phyloP scores from a whole-genome alignment of 2,329 filamentous ascomycete genomes.

The Calonectria multiphialidica region DNA sequence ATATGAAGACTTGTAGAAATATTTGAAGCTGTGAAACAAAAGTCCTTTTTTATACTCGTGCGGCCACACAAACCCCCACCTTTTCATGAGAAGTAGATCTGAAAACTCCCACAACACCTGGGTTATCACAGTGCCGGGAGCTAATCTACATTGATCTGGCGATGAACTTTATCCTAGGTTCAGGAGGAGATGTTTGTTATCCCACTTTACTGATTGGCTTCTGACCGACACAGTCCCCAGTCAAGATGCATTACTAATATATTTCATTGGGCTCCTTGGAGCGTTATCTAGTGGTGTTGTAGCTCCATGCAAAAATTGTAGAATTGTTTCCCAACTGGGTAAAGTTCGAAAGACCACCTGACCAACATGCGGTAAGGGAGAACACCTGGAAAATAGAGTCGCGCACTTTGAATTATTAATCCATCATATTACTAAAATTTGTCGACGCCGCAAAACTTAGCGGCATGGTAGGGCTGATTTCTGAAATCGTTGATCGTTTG shows the following conservation, averaged over 20 bases:
- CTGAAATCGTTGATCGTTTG: too few relatives aligned
- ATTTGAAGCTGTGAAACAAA: too few relatives aligned
- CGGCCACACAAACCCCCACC: neutral
- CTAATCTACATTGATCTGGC: neutral
- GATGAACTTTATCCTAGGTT: neutral
- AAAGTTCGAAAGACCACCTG: neutral
- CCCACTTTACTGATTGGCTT: neutral
- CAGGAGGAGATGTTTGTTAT: neutral
- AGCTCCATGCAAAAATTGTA: neutral
- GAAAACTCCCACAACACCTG: neutral
- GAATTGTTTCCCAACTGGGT: neutral
- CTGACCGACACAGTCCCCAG: neutral
- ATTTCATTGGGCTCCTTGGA: neutral
- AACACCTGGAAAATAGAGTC: neutral
- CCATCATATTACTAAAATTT: neutral
- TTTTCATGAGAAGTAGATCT: neutral
- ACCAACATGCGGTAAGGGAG: neutral
- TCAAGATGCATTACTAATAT: neutral
- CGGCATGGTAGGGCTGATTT: too few relatives aligned
- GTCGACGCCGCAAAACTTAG: too few relatives aligned
- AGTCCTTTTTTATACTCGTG: neutral
- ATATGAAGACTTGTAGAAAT: too few relatives aligned
- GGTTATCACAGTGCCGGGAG: neutral
- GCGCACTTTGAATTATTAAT: neutral
- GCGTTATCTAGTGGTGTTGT: neutral